Base-by-base conservation (phyloP, 2,329 filamentous ascomycete species). In the Monilinia laxa region DNA sequence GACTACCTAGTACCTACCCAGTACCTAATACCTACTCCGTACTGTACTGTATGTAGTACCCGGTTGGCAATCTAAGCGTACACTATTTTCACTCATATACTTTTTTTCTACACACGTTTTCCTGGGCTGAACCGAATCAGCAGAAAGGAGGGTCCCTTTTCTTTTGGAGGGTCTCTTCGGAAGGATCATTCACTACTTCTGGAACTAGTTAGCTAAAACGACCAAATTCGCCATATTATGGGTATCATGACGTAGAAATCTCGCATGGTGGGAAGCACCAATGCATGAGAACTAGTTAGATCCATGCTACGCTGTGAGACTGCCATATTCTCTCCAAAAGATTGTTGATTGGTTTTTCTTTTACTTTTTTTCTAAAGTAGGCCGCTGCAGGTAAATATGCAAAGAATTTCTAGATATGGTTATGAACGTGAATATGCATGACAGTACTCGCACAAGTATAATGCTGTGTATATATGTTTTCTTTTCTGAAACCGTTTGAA, bases 141-240 rank as follows among this genome's bases (percentile, higher is more conserved):
- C 4, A 31, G 35, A 45, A 59, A 49, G 28, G 47, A 49, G 20
- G 47, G 16, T 35, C 45, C 11, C 14, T 35, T 11, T 45, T 59
- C 16, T 49, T 59, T 38, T 3, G 16, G 28, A 51, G 58, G 58
- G 45, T 60, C 58, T 6, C 47, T 23, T 38, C 42, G 31, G 58
- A 62, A 38, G 58, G 45, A 62, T 62, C 45, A 25, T 5, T 35
- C 31, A 35, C 31, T 35, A 35, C 31, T 35, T 35, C 31, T 35
- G 31, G 31, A 35, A 6, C 31, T 6, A 35, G 31, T 52, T 62
- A 62, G 57, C 57, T 28, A 60, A 25, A 60, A 23, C 28, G 31
- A 60, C 45, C 42, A 60, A 60, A 25, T 60, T 60, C 28, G 57
- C 57, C 45, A 60, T 60, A 51, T 23, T 62, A 62, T 62, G 58